Percentiles rank a stretch among this genome's conserved stretches.
phyloP scores from a whole-genome alignment of 2,329 filamentous ascomycete species.

The Thelonectria discophora region DNA sequence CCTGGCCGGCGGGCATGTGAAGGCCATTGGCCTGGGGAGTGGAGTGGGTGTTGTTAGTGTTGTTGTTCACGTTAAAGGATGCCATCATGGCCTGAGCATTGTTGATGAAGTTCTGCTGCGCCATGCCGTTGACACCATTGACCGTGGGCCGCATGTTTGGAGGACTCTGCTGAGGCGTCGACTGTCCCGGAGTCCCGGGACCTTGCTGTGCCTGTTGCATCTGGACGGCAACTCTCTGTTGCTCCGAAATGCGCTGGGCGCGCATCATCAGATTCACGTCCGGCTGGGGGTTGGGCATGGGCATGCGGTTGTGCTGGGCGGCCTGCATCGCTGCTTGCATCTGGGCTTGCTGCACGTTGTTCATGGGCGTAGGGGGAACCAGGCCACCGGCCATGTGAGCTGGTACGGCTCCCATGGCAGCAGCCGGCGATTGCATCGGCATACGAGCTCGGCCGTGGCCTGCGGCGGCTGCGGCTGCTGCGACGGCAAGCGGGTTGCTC shows the following conservation, averaged over 20 bases:
- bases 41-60: conserved; percentile 48
- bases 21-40: conserved; percentile 57
- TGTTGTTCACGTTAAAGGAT: conserved; percentile 52
- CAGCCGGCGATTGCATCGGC: conserved; percentile 62
- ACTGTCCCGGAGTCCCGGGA: conserved; percentile 46
- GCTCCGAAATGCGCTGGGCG: conserved; percentile 72
- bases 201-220: conserved; percentile 54
- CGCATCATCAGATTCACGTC: conserved; percentile 69
- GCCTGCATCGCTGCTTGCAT: conserved; percentile 67
- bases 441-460: conserved; percentile 61
- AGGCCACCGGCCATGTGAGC: conserved; percentile 61
- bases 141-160: conserved; percentile 53
- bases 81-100: conserved; percentile 64
- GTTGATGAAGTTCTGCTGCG: conserved; percentile 62
- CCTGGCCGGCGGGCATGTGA: conserved; percentile 56
- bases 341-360: conserved; percentile 73
- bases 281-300: conserved; percentile 53
- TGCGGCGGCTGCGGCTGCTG: conserved; percentile 52
- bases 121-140: conserved; percentile 50
- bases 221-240: conserved; percentile 64
- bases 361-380: conserved; percentile 66
- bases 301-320: conserved; percentile 68
- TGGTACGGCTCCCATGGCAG: conserved; percentile 58
- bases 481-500: conserved; percentile 56
- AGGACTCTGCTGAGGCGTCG: conserved; percentile 50